These are phyloP conservation scores for Plasmodium gallinaceum DNA, from an alignment of 169 alveolate genomes.

Conservation along the genomic window DNA sequence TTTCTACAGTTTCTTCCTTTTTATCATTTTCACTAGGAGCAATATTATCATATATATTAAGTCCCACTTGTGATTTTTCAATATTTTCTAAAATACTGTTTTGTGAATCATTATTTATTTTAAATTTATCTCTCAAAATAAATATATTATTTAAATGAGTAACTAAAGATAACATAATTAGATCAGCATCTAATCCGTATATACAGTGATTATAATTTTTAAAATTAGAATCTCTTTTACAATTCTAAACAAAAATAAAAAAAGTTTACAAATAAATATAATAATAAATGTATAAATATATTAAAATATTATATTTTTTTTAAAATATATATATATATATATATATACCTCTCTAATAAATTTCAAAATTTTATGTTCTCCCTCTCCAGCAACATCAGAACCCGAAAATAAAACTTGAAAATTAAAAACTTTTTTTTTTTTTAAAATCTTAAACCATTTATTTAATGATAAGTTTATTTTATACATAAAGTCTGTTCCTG, in stretches of 20 bases:
- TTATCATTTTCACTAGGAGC: conserved; percentile 68
- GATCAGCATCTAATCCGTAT: conserved; percentile 98
- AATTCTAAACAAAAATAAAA: conserved; percentile 20
- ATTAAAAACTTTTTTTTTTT: conserved; percentile 87
- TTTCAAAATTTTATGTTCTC: conserved; percentile 97
- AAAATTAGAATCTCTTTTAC: conserved; percentile 36
- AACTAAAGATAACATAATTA: conserved; percentile 95
- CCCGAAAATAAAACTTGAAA: conserved; percentile 93
- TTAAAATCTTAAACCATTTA: conserved; percentile 82
- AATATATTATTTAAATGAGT: conserved; percentile 95
- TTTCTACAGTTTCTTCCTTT: conserved; percentile 27
- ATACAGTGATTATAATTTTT: conserved; percentile 91
- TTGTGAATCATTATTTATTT: conserved; percentile 75
- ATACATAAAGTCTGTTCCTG: conserved; percentile 97
- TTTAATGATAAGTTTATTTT: conserved; percentile 77
- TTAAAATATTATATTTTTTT: no score
- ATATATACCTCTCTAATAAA: conserved; percentile 85
- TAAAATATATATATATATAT: not conserved
- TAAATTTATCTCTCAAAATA: conserved; percentile 93
- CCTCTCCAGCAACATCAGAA: conserved; percentile 97
- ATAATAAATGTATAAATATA: not conserved
- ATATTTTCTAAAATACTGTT: conserved; percentile 58
- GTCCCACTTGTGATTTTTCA: conserved; percentile 78
- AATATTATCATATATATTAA: conserved; percentile 66
- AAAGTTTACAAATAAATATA: not conserved